Evolutionary conservation across 2,329 filamentous ascomycete species (phyloP).

Genomic region (Pyricularia pennisetigena): DNA sequence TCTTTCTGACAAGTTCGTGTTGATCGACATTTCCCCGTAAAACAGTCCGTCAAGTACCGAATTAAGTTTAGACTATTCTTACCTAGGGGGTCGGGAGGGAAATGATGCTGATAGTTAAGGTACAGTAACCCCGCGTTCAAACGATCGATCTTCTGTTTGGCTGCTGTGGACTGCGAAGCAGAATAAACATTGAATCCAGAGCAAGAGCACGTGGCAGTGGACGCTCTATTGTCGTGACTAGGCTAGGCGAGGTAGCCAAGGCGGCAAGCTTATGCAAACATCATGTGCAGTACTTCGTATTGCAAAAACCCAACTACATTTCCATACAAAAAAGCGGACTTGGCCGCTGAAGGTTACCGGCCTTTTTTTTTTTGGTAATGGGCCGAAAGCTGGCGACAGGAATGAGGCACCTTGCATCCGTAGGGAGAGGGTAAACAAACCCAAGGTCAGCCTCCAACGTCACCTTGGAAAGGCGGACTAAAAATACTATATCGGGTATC

Average conservation of each 20-base stretch:
- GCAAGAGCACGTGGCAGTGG: neutral
- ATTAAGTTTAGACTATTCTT: neutral
- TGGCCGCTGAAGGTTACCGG: neutral
- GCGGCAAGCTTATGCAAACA: neutral
- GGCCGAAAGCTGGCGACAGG: neutral
- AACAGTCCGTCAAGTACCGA: neutral
- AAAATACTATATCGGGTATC: conserved; percentile 3
- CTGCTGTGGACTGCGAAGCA: neutral
- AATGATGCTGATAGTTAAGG: no score
- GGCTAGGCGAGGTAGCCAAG: neutral
- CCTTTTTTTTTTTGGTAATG: neutral
- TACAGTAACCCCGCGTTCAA: neutral
- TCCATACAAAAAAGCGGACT: neutral
- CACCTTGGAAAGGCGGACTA: neutral
- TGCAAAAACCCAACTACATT: neutral
- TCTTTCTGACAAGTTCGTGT: neutral
- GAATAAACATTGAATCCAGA: neutral
- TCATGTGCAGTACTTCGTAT: conserved; percentile 3
- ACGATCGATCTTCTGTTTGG: neutral
- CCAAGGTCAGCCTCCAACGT: neutral
- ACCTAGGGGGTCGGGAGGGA: neutral
- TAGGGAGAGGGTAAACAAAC: neutral
- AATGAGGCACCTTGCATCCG: neutral
- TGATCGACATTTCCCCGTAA: neutral
- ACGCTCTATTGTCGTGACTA: neutral